Conservation (phyloP, 2,329 filamentous ascomycete species). For the Sphaerulina vaccinii region DNA sequence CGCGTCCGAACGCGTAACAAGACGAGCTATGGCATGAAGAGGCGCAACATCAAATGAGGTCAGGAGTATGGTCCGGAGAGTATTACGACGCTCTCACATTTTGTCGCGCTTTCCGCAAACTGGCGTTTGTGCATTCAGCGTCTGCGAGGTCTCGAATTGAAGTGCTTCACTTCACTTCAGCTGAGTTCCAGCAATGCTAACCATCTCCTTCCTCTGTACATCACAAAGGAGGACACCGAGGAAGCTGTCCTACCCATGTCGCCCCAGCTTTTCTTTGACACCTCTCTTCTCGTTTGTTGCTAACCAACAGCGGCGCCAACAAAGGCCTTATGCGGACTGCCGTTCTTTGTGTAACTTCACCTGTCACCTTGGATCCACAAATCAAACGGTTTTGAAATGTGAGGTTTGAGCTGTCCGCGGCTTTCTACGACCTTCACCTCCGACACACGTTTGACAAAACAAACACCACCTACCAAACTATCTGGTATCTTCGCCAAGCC, state of each 20-base stretch:
- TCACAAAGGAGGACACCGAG: no score
- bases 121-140: not conserved
- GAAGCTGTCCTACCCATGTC: not conserved
- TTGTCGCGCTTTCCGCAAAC: not conserved
- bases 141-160: not conserved
- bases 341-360: not conserved
- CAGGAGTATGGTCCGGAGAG: not conserved
- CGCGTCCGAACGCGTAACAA: not conserved
- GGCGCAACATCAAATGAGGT: not conserved
- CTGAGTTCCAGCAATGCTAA: no score
- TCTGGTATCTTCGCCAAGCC: not conserved
- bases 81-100: no score
- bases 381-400: not conserved
- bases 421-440: not conserved
- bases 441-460: not conserved
- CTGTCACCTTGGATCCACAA: not conserved
- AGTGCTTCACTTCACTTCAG: slow-evolving; percentile 7
- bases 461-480: no score
- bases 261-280: not conserved
- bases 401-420: not conserved
- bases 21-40: not conserved
- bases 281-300: not conserved
- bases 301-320: not conserved
- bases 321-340: not conserved
- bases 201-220: no score